Conservation (phyloP, 768 basidiomycete genomes). For the Tephrocybe sp. region DNA sequence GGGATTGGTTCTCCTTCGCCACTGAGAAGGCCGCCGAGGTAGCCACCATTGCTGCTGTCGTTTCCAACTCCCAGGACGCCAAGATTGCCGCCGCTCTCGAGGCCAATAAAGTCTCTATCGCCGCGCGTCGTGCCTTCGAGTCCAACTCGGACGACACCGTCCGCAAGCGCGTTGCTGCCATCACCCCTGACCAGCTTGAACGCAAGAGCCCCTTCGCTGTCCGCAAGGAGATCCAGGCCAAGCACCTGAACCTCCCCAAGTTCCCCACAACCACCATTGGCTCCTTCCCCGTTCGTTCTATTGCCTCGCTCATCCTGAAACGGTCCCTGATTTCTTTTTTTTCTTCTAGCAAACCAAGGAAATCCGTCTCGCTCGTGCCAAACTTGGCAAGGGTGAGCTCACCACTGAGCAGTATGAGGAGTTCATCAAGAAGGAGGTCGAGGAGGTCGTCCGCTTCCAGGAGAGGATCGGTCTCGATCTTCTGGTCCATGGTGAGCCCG, state of each 20-base stretch:
- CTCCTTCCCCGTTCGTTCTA: slow-evolving; percentile 80
- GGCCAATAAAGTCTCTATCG: slow-evolving; percentile 87
- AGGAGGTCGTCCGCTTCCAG: slow-evolving; percentile 93
- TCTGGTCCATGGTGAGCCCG: slow-evolving; percentile 97
- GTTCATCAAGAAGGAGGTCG: slow-evolving; percentile 98
- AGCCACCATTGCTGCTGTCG: slow-evolving; percentile 77
- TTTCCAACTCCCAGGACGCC: slow-evolving; percentile 83
- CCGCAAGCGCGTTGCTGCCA: slow-evolving; percentile 91
- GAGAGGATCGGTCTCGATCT: slow-evolving; percentile 95
- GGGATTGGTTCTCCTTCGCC: slow-evolving; percentile 99
- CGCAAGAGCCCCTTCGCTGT: slow-evolving; percentile 87
- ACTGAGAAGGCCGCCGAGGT: slow-evolving; percentile 95
- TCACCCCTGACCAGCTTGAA: slow-evolving; percentile 82
- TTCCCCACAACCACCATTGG: slow-evolving; percentile 99
- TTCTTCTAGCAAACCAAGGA: slow-evolving; percentile 89
- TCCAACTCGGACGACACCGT: slow-evolving; percentile 89
- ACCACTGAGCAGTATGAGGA: slow-evolving; percentile 87
- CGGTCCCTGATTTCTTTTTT: slow-evolving; percentile 13
- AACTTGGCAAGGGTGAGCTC: slow-evolving; percentile 89
- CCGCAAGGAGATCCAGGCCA: slow-evolving; percentile 87
- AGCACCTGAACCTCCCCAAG: slow-evolving; percentile 87
- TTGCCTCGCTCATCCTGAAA: background rate
- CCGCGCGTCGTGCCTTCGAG: slow-evolving; percentile 95
- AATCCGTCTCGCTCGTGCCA: slow-evolving; percentile 95
- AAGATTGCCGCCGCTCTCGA: slow-evolving; percentile 73